Evolutionary conservation across 257 asterid species (phyloP), one percentile per base, ranked within the genome.

Genomic region (Phtheirospermum japonicum): DNA sequence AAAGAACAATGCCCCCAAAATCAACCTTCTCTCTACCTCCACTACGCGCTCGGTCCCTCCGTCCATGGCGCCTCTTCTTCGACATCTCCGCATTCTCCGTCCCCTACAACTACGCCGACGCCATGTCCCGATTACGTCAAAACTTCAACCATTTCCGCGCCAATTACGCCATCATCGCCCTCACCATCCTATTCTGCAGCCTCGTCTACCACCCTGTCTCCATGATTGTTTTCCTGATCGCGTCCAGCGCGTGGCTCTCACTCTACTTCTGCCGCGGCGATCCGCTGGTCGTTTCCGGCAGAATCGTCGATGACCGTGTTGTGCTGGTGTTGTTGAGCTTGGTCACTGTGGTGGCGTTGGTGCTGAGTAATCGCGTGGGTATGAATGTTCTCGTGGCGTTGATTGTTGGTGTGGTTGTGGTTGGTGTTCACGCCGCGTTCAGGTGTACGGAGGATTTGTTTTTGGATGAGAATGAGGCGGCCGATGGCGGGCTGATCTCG

Each of bases 151-250:
- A 91, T 59, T 91, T 91, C 71, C 96, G 95, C 40, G 77, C 73
- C 57, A 91, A 91, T 64, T 88, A 91, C 90, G 79, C 90, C 31
- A 53, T 82, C 60, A 71, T 84, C 59, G 40, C 79, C 39, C 92
- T 88, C 36, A 16, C 65, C 10, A 68, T 85, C 70, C 83, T 91
- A 59, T 88, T 91, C 81, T 75, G 81, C 82, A 75, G 94, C 79
- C 88, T 91, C 18, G 71, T 91, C 9, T 91, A 79, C 79, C 90
- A 88, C 69, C 96, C 98, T 0, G 13, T 86, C 46, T 91, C 98
- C 45, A 82, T 91, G 87, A 78, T 91, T n/a, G 87, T 85, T 1
- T 91, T 84, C 80, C 63, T 86, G 57, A 60, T 65, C 45, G 51
- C 78, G 10, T 82, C 51, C 67, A 20, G 74, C 5, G 83, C 73